Percentiles rank a stretch among this genome's conserved stretches.
phyloP scores from a whole-genome alignment of 179 eudicot species.

The Spinacia oleracea region DNA sequence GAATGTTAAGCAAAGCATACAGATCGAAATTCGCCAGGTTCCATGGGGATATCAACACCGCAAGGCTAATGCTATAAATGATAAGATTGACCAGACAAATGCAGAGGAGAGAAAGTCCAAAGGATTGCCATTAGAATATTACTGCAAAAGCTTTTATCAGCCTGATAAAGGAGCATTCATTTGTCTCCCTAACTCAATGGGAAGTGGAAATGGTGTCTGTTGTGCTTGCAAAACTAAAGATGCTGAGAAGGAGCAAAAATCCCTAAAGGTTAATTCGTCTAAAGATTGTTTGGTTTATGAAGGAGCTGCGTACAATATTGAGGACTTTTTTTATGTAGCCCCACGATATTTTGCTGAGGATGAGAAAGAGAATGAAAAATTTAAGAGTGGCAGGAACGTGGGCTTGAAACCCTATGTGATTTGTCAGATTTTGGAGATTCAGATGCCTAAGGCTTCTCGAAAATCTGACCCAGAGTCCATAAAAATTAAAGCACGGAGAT shows the following conservation, averaged over 20 bases:
- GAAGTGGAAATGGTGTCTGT: constrained; percentile 76
- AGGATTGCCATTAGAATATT: constrained; percentile 73
- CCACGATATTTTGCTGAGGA: constrained; percentile 55
- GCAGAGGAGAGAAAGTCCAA: constrained; percentile 82
- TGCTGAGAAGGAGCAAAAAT: constrained; percentile 38
- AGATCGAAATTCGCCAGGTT: constrained; percentile 49
- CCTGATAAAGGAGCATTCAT: constrained; percentile 90
- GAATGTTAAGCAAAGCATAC: constrained; percentile 47
- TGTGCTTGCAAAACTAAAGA: constrained; percentile 53
- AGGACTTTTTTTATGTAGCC: constrained; percentile 74
- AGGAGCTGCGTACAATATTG: constrained; percentile 64
- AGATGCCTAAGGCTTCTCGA: constrained; percentile 42
- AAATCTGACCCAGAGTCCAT: constrained; percentile 44
- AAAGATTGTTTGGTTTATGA: constrained; percentile 54
- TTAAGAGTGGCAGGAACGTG: constrained; percentile 89
- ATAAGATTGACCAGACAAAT: constrained; percentile 61
- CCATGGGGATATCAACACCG: constrained; percentile 86
- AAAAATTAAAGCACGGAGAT: constrained; percentile 67
- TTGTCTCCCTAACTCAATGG: constrained; percentile 56
- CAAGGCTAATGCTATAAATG: constrained; percentile 58
- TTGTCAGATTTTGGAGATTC: constrained; percentile 71
- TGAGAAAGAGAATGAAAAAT: constrained; percentile 48
- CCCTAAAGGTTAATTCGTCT: constrained; percentile 51
- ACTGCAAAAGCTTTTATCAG: constrained; percentile 76
- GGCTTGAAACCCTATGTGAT: constrained; percentile 83